Evolutionary conservation across 2,329 filamentous ascomycete genomes (phyloP).

Genomic region (Monilinia fructigena): DNA sequence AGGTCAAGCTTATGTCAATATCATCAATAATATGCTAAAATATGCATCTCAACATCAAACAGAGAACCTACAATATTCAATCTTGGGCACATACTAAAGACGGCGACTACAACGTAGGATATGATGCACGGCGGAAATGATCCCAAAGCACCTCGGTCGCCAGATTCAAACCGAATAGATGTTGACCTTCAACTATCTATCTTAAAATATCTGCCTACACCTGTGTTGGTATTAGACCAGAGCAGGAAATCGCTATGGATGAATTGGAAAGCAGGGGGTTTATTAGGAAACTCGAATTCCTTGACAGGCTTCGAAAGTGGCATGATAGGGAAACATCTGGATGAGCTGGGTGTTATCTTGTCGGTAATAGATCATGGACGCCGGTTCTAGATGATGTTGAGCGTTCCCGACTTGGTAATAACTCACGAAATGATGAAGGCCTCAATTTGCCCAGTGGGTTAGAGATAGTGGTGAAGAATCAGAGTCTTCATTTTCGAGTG

Average conservation of each 20-base stretch:
- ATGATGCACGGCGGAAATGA: neutral
- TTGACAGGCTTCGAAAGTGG: slow-evolving; percentile 3
- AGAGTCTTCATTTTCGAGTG: slow-evolving; percentile 24
- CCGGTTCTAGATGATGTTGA: slow-evolving; percentile 25
- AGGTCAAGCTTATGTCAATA: neutral
- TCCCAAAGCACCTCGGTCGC: neutral
- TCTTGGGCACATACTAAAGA: neutral
- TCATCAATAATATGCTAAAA: slow-evolving; percentile 3
- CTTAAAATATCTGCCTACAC: slow-evolving; percentile 29
- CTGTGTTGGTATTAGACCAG: slow-evolving; percentile 31
- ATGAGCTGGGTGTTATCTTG: slow-evolving; percentile 27
- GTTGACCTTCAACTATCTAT: slow-evolving; percentile 31
- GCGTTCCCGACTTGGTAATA: slow-evolving; percentile 1
- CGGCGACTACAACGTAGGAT: neutral
- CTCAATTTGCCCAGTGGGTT: slow-evolving; percentile 12
- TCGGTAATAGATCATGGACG: slow-evolving; percentile 26
- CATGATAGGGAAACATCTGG: slow-evolving; percentile 22
- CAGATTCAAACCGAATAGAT: neutral
- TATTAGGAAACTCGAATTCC: slow-evolving; percentile 25
- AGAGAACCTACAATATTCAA: neutral
- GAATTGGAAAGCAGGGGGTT: slow-evolving; percentile 26
- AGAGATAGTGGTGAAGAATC: slow-evolving; percentile 23
- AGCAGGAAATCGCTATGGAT: slow-evolving; percentile 25
- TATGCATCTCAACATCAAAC: neutral
- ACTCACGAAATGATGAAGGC: neutral